Evolutionary conservation across 179 eudicot genomes (phyloP).

Genomic region (Sideroxylon spinosum): DNA sequence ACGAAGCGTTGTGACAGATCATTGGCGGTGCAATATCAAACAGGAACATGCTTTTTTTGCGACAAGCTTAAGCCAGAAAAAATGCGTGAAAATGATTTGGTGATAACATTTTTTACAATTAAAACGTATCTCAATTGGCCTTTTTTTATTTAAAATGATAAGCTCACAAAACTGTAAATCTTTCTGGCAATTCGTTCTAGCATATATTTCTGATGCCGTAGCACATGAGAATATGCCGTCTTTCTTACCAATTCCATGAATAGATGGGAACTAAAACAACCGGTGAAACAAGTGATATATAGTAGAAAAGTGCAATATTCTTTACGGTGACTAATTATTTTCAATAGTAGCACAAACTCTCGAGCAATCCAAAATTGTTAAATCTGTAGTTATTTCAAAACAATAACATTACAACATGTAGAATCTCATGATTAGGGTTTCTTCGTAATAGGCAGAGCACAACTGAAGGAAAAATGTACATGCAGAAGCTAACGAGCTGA

Average conservation of each 20-base stretch:
- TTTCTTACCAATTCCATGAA: too few relatives aligned
- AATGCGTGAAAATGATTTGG: too few relatives aligned
- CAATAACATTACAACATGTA: neutral
- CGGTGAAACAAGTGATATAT: neutral
- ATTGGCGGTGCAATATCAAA: too few relatives aligned
- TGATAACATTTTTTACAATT: too few relatives aligned
- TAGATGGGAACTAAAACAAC: neutral
- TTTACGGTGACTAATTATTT: neutral
- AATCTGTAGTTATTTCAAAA: neutral
- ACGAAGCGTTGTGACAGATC: too few relatives aligned
- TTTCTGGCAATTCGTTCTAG: too few relatives aligned
- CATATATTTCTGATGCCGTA: too few relatives aligned
- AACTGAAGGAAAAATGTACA: slow-evolving; percentile 4
- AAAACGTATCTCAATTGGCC: too few relatives aligned
- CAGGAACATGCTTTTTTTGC: too few relatives aligned
- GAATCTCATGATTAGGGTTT: neutral
- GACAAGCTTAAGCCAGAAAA: too few relatives aligned
- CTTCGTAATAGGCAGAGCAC: neutral
- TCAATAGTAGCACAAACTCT: neutral
- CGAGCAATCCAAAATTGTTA: neutral
- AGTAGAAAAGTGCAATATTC: neutral
- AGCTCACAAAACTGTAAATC: too few relatives aligned
- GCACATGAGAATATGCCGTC: neutral
- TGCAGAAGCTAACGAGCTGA: slow-evolving; percentile 35
- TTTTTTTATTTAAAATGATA: too few relatives aligned